A percentile compares a stretch with the other conserved stretches of the same genome.
phyloP scores from a whole-genome alignment of 2,329 filamentous ascomycete species.

The Aspergillus quadrilineatus region DNA sequence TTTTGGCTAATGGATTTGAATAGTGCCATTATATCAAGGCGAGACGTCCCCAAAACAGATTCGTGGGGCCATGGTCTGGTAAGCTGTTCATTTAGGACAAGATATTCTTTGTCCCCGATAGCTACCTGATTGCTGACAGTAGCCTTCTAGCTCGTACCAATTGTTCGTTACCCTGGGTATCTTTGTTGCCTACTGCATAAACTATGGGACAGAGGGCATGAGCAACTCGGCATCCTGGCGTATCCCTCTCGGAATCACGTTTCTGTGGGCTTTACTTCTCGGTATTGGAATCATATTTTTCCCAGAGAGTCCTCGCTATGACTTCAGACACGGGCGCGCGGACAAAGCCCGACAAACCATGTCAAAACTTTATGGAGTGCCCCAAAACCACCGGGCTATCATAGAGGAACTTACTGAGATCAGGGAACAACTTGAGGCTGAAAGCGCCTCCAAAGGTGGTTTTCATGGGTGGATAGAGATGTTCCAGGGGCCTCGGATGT shows the following conservation, averaged over 20 bases:
- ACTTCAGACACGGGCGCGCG: constrained; percentile 55
- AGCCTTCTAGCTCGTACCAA: constrained; percentile 43
- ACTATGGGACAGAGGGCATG: constrained; percentile 42
- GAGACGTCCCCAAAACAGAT: constrained; percentile 47
- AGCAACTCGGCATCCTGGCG: constrained; percentile 46
- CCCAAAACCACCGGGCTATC: constrained; percentile 53
- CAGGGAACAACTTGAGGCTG: constrained; percentile 52
- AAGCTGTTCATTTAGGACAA: background rate
- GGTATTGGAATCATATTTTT: constrained; percentile 55
- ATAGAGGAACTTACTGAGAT: constrained; percentile 57
- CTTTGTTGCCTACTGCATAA: constrained; percentile 48
- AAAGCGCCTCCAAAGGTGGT: constrained; percentile 25
- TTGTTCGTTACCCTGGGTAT: constrained; percentile 50
- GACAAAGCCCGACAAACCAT: constrained; percentile 54
- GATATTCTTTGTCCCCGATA: background rate
- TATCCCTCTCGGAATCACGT: constrained; percentile 56
- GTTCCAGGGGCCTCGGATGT: constrained; percentile 46
- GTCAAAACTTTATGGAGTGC: constrained; percentile 54
- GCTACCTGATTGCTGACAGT: background rate
- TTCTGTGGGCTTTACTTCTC: constrained; percentile 57
- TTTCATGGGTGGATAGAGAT: constrained; percentile 34
- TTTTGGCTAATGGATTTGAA: background rate
- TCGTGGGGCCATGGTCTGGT: constrained; percentile 45
- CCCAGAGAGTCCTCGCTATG: constrained; percentile 58
- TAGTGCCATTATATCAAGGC: constrained; percentile 48